Evolutionary conservation across 2,329 filamentous ascomycete species (phyloP).

Genomic region (Chaetomium sp.): DNA sequence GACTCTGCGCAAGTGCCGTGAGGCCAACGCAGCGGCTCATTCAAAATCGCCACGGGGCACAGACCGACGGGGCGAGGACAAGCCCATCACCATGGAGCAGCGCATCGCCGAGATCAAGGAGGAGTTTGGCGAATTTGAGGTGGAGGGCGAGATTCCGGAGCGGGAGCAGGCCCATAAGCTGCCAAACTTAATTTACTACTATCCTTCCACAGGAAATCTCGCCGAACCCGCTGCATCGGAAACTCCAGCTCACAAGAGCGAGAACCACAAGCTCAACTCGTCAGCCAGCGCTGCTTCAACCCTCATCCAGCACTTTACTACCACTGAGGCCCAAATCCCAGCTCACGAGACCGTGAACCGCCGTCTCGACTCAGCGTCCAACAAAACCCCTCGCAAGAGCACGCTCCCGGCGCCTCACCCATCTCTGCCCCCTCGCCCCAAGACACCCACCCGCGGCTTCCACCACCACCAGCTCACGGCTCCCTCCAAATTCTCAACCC

Average conservation of each 20-base stretch:
- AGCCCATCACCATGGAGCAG: slow-evolving; percentile 1
- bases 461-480: background rate
- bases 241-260: too few relatives aligned
- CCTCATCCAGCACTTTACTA: too few relatives aligned
- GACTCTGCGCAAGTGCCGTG: slow-evolving; percentile 4
- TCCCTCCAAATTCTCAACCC: background rate
- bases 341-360: too few relatives aligned
- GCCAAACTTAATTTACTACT: too few relatives aligned
- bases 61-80: background rate
- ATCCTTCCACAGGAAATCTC: too few relatives aligned
- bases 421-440: background rate
- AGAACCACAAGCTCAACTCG: too few relatives aligned
- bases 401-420: background rate
- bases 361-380: too few relatives aligned
- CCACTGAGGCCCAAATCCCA: too few relatives aligned
- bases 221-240: too few relatives aligned
- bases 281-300: too few relatives aligned
- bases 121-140: slow-evolving; percentile 10
- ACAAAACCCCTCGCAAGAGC: background rate
- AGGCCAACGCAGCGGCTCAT: slow-evolving; percentile 1
- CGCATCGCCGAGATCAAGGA: slow-evolving; percentile 14
- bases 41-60: background rate
- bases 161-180: too few relatives aligned
- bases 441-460: background rate
- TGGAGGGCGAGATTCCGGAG: background rate